phyloP scores from a whole-genome alignment of 148 eudicot genomes.

The Cornus controversa region DNA sequence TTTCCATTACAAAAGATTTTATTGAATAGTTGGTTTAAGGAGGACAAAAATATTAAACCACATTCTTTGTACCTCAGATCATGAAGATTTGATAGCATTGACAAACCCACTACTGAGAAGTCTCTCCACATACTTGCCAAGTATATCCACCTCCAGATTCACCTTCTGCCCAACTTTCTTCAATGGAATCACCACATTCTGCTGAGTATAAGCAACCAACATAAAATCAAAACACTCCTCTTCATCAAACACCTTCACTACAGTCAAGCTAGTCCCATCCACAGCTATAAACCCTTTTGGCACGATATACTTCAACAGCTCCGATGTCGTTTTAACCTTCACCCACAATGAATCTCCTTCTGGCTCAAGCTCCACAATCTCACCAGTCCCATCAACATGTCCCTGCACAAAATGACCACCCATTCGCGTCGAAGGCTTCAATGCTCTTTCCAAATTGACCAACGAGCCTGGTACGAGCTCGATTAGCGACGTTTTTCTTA shows the following conservation, averaged over 20 bases:
- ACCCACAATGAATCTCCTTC: slow-evolving; percentile 94
- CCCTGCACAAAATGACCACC: slow-evolving; percentile 99
- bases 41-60: background rate
- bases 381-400: slow-evolving; percentile 92
- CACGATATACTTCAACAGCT: slow-evolving; percentile 77
- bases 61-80: slow-evolving; percentile 8
- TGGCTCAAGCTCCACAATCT: slow-evolving; percentile 47
- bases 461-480: slow-evolving; percentile 61
- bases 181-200: slow-evolving; percentile 77
- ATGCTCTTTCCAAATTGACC: slow-evolving; percentile 90
- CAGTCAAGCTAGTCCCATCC: slow-evolving; percentile 96
- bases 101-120: slow-evolving; percentile 70
- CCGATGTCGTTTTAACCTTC: slow-evolving; percentile 65
- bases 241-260: slow-evolving; percentile 83
- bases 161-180: slow-evolving; percentile 94
- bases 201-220: slow-evolving; percentile 89
- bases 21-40: background rate
- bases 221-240: slow-evolving; percentile 79
- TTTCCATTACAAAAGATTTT: background rate
- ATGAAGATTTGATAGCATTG: slow-evolving; percentile 39
- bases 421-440: slow-evolving; percentile 86
- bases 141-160: slow-evolving; percentile 91
- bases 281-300: slow-evolving; percentile 89
- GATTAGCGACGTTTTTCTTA: slow-evolving; percentile 71
- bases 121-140: slow-evolving; percentile 94